Percentiles rank a stretch among this genome's conserved stretches.
Conservation (phyloP, 2,329 filamentous ascomycete species). For the Microsporum audouinii region DNA sequence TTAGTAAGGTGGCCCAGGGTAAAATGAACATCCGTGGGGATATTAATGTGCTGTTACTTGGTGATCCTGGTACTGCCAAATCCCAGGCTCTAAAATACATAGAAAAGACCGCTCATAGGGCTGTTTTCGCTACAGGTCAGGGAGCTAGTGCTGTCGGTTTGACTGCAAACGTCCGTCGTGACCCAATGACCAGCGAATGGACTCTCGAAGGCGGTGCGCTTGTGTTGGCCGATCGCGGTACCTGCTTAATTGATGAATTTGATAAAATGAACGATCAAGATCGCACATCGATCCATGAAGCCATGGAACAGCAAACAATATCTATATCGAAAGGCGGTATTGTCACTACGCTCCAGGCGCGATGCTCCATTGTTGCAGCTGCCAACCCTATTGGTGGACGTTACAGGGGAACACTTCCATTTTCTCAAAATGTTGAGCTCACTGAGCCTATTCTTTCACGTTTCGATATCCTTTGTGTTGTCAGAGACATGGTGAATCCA, state of each 20-base stretch:
- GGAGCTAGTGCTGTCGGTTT: conserved; percentile 95
- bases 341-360: conserved; percentile 89
- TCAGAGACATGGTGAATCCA: conserved; percentile 89
- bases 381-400: conserved; percentile 93
- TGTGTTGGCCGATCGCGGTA: conserved; percentile 87
- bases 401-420: conserved; percentile 92
- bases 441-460: conserved; percentile 95
- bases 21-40: conserved; percentile 87
- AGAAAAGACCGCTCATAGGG: conserved; percentile 91
- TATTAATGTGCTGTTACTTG: conserved; percentile 92
- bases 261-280: conserved; percentile 99
- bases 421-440: conserved; percentile 90
- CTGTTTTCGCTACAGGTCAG: conserved; percentile 95
- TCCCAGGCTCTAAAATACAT: conserved; percentile 96
- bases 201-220: conserved; percentile 91
- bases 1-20: conserved; percentile 80
- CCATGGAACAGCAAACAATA: conserved; percentile 99
- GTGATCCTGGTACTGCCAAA: conserved; percentile 95
- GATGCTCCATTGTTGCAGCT: conserved; percentile 90
- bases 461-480: conserved; percentile 95
- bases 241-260: conserved; percentile 95
- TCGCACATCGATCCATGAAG: conserved; percentile 95
- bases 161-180: conserved; percentile 88
- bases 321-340: conserved; percentile 98
- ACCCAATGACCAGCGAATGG: conserved; percentile 94